These are phyloP conservation scores for Colletotrichum aenigma DNA, from an alignment of 2,329 filamentous ascomycete genomes.

Conservation along the genomic window DNA sequence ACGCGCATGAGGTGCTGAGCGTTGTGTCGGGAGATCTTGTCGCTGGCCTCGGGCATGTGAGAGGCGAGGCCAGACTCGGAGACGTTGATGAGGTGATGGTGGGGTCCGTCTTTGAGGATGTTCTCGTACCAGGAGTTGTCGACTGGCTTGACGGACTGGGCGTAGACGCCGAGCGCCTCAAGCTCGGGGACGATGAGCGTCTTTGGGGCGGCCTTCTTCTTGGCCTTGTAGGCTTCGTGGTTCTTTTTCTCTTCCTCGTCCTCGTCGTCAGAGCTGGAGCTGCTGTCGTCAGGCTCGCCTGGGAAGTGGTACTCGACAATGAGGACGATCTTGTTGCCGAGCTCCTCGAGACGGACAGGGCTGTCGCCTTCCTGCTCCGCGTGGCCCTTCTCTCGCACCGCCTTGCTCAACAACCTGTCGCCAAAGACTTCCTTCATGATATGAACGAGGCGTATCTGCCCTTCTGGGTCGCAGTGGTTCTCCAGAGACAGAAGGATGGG, in stretches of 20 bases:
- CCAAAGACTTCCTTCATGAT: constrained; percentile 71
- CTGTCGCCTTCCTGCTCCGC: constrained; percentile 57
- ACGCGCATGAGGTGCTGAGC: constrained; percentile 72
- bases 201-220: constrained; percentile 52
- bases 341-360: constrained; percentile 62
- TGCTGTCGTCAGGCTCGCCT: constrained; percentile 49
- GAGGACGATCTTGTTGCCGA: constrained; percentile 67
- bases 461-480: constrained; percentile 66
- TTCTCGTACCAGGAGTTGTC: constrained; percentile 69
- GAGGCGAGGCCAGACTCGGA: constrained; percentile 64
- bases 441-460: constrained; percentile 64
- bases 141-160: constrained; percentile 70
- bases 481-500: constrained; percentile 70
- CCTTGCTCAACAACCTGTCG: constrained; percentile 61
- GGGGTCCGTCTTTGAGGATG: constrained; percentile 59
- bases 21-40: constrained; percentile 64
- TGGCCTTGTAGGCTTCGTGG: constrained; percentile 46
- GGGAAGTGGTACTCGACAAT: constrained; percentile 72
- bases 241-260: constrained; percentile 46
- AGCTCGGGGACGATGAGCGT: constrained; percentile 67
- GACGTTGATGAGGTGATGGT: constrained; percentile 72
- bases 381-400: constrained; percentile 60
- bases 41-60: constrained; percentile 50
- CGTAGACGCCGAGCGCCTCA: constrained; percentile 69
- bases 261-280: constrained; percentile 38